A percentile compares a stretch with the other conserved stretches of the same genome.
Evolutionary conservation across 2,329 filamentous ascomycete genomes (phyloP).

Genomic region (Coniella lustricola): DNA sequence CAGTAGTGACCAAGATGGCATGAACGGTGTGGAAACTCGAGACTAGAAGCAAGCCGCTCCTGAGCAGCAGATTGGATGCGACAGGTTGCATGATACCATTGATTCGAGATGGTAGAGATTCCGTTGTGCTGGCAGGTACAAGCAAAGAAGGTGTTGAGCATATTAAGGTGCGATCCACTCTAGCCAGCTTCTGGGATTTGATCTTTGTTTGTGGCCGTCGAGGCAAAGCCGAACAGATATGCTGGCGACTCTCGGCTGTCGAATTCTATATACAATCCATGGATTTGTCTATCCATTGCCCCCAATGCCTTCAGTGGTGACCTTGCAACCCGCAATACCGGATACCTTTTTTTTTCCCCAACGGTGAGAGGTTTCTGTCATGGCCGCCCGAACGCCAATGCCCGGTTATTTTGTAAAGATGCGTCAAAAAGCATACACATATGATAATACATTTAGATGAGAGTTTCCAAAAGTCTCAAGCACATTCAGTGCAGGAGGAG

Average conservation of each 20-base stretch:
- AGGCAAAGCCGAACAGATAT: neutral
- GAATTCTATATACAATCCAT: constrained; percentile 12
- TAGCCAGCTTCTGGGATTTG: no score
- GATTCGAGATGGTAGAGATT: no score
- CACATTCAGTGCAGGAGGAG: neutral
- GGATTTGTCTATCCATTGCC: constrained; percentile 7
- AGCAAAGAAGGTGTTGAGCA: no score
- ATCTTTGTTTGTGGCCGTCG: no score
- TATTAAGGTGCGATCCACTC: no score
- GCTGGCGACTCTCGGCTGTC: neutral
- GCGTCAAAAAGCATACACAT: constrained; percentile 5
- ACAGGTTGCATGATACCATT: no score
- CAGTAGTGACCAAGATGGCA: no score
- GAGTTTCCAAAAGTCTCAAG: neutral
- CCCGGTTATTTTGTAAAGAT: neutral
- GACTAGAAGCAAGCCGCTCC: no score
- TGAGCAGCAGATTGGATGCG: no score
- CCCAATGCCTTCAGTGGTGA: constrained; percentile 6
- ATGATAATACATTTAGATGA: constrained; percentile 12
- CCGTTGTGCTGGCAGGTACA: no score
- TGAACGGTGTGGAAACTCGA: no score
- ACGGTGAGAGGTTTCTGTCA: constrained; percentile 15
- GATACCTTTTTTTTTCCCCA: constrained; percentile 10
- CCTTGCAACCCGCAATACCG: constrained; percentile 10
- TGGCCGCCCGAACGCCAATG: constrained; percentile 16